Base-by-base conservation (phyloP, 768 basidiomycete genomes). In the Lepiota brunneoincarnata region DNA sequence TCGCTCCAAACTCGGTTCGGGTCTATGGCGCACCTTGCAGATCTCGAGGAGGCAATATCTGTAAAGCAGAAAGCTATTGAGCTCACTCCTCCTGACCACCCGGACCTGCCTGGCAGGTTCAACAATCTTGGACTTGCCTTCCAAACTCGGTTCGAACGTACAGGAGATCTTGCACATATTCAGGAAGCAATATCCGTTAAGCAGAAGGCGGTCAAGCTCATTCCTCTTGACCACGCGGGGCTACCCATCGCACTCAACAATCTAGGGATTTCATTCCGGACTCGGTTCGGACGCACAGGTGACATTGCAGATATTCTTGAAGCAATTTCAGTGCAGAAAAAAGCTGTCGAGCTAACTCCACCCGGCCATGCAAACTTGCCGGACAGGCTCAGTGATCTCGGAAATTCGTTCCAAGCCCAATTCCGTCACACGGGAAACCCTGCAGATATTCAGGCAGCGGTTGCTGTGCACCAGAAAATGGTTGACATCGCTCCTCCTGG, bases 401-500 rank as follows among this genome's bases (percentile, higher is more conserved):
- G 45, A 6, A 55, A 6, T 49, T 47, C 51, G n/a, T 41, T 54
- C 12, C n/a, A 45, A 18, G 4, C 4, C 21, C 49, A 35, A 14
- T 60, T 58, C 48, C n/a, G 38, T 31, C 31, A 14, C 26, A 43
- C 42, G 10, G 57, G 57, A n/a, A 40, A 59, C 31, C 15, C 54
- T 17, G 21, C 6, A 48, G 57, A 62, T 45, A 51, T 62, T 39
- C 35, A 56, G 14, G 18, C 49, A 20, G 54, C 57, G 7, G 55
- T 62, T n/a, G 6, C 21, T 14, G 51, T 50, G n/a, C 35, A 49
- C 4, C n/a, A 58, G 34, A 37, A 56, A 31, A 57, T 49, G 3
- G 15, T 62, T 2, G 3, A 31, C n/a, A 37, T 50, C 6, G 50
- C 42, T 35, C 54, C 59, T 34, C 39, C 53, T 15, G 56, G 51